These are phyloP conservation scores for Beauveria brongniartii DNA, from an alignment of 2,329 filamentous ascomycete genomes.

Conservation along the genomic window DNA sequence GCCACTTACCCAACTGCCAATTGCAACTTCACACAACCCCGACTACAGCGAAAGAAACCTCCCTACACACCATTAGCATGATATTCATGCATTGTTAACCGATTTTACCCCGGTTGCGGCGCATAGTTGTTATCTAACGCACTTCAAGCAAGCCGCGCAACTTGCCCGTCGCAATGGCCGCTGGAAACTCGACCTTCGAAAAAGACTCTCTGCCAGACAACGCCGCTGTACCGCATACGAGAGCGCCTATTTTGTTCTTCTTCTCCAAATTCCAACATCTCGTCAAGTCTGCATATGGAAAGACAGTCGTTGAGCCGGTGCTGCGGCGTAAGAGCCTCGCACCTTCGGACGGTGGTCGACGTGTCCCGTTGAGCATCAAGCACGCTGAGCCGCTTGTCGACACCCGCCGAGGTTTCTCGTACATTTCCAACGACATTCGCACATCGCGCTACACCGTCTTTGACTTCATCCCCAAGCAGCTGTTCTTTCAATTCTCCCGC, in stretches of 20 bases:
- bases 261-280: not conserved
- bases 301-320: constrained; percentile 38
- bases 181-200: not conserved
- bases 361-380: constrained; percentile 35
- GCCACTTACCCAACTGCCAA: not conserved
- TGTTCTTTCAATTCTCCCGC: constrained; percentile 80
- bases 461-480: constrained; percentile 78
- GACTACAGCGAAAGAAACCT: not conserved
- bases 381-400: constrained; percentile 36
- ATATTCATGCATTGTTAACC: not conserved
- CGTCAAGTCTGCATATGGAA: constrained; percentile 24
- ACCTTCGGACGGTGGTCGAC: constrained; percentile 57
- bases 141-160: not conserved
- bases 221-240: constrained; percentile 2
- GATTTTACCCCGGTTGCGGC: not conserved
- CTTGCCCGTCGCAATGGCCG: not conserved
- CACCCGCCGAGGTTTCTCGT: constrained; percentile 39
- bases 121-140: not conserved
- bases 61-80: not conserved
- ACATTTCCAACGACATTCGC: constrained; percentile 58
- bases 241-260: not conserved
- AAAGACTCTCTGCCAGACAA: not conserved
- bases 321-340: constrained; percentile 60
- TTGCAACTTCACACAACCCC: not conserved
- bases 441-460: constrained; percentile 77